Conservation (phyloP, 1,139 yeast species). For the Ogataea hybrid region DNA sequence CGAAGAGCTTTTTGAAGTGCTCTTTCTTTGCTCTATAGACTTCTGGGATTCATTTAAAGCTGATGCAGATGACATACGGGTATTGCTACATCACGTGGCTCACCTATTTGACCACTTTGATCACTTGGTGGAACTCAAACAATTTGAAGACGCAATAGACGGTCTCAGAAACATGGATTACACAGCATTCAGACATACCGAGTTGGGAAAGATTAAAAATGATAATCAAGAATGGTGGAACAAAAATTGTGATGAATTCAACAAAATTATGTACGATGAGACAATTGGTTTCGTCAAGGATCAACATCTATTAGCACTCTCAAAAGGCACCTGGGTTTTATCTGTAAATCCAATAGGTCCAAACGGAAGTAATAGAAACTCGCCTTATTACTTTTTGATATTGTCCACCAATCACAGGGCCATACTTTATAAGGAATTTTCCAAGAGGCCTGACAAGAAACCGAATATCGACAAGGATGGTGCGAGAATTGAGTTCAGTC, state of each 20-base stretch:
- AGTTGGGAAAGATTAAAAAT: conserved; percentile 45
- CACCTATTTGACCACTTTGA: conserved; percentile 35
- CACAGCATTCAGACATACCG: conserved; percentile 54
- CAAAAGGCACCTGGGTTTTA: conserved; percentile 85
- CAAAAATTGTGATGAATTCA: conserved; percentile 40
- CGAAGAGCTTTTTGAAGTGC: conserved; percentile 51
- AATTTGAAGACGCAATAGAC: conserved; percentile 45
- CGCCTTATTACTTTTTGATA: conserved; percentile 49
- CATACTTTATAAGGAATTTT: conserved; percentile 61
- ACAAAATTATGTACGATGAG: conserved; percentile 51
- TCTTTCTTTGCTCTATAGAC: conserved; percentile 56
- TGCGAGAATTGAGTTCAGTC: conserved; percentile 34
- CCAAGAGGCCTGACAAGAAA: conserved; percentile 37
- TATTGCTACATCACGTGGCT: conserved; percentile 42
- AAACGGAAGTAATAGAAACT: conserved; percentile 31
- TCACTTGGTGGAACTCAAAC: conserved; percentile 25
- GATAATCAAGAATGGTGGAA: conserved; percentile 38
- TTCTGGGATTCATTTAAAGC: conserved; percentile 73
- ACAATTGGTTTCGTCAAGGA: conserved; percentile 76
- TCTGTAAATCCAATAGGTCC: conserved; percentile 59
- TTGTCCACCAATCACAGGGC: conserved; percentile 71
- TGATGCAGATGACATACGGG: conserved; percentile 47
- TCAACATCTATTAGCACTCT: conserved; percentile 68
- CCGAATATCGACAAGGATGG: conserved; percentile 61
- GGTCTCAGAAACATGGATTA: conserved; percentile 44